Conservation (phyloP, 495 filamentous ascomycete species). For the Neurospora hispaniola region DNA sequence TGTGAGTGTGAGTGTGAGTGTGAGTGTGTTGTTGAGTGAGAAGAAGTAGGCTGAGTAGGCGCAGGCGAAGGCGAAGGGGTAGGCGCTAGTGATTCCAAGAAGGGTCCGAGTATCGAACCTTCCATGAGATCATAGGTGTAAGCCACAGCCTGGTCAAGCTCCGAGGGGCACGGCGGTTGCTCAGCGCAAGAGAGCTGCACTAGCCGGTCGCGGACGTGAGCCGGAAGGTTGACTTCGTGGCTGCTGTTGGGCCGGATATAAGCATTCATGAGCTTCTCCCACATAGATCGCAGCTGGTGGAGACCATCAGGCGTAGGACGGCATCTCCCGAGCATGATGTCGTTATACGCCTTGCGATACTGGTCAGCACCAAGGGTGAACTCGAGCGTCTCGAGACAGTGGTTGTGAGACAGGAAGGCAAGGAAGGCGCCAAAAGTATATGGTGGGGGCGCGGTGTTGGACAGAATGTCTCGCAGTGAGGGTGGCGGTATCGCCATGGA, state of each 20-base stretch:
- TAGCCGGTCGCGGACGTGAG: slow-evolving; percentile 70
- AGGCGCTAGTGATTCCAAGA: slow-evolving; percentile 50
- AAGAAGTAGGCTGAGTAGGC: slow-evolving; percentile 21
- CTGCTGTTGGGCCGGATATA: slow-evolving; percentile 72
- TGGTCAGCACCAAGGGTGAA: slow-evolving; percentile 92
- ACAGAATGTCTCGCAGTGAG: slow-evolving; percentile 75
- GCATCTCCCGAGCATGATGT: slow-evolving; percentile 27
- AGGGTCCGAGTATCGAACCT: slow-evolving; percentile 80
- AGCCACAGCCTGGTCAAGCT: slow-evolving; percentile 77
- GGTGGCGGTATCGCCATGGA: slow-evolving; percentile 54
- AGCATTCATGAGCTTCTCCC: slow-evolving; percentile 55
- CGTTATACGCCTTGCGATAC: slow-evolving; percentile 67
- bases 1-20: neutral
- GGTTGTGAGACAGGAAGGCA: slow-evolving; percentile 94
- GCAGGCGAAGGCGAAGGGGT: slow-evolving; percentile 4
- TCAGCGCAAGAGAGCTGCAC: slow-evolving; percentile 49
- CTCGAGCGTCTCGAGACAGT: slow-evolving; percentile 93
- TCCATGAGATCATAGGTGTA: slow-evolving; percentile 96
- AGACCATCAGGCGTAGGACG: neutral
- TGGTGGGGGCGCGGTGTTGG: slow-evolving; percentile 76
- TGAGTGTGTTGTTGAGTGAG: slow-evolving; percentile 2
- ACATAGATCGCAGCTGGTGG: slow-evolving; percentile 41
- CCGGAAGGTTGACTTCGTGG: slow-evolving; percentile 87
- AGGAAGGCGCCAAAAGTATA: slow-evolving; percentile 93
- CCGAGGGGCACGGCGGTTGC: slow-evolving; percentile 65